A percentile compares a stretch with the other conserved stretches of the same genome.
phyloP scores from a whole-genome alignment of 2,329 filamentous ascomycete species.

The Cordyceps militaris region DNA sequence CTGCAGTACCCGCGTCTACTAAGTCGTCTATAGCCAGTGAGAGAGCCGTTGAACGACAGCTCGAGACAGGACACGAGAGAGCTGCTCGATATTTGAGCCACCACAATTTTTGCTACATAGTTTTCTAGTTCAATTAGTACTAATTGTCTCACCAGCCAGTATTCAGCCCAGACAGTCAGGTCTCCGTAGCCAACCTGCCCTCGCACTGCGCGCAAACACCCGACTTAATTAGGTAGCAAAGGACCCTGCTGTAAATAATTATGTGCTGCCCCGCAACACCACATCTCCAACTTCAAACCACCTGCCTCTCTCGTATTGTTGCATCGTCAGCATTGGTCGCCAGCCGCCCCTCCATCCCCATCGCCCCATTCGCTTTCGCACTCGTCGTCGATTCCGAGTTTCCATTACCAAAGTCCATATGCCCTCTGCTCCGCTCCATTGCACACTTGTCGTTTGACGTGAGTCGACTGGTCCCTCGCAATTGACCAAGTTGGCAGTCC shows the following conservation, averaged over 20 bases:
- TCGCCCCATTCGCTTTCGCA: not conserved
- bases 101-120: not conserved
- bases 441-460: not conserved
- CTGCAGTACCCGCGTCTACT: not conserved
- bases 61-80: not conserved
- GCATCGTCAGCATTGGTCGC: conserved; percentile 1
- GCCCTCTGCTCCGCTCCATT: not conserved
- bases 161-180: not conserved
- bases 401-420: conserved; percentile 7
- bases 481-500: not conserved
- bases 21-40: not conserved
- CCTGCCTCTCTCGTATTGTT: conserved; percentile 2
- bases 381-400: not conserved
- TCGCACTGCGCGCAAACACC: too few relatives aligned
- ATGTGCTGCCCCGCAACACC: conserved; percentile 3
- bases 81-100: not conserved
- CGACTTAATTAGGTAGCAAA: not conserved
- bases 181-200: not conserved
- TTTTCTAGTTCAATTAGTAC: not conserved
- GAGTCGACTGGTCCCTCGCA: not conserved
- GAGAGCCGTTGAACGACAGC: not conserved
- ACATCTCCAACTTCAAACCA: not conserved
- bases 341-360: not conserved
- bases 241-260: not conserved
- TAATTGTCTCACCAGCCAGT: not conserved